phyloP scores from a whole-genome alignment of 495 filamentous ascomycete species.

The Aspergillus affinis region DNA sequence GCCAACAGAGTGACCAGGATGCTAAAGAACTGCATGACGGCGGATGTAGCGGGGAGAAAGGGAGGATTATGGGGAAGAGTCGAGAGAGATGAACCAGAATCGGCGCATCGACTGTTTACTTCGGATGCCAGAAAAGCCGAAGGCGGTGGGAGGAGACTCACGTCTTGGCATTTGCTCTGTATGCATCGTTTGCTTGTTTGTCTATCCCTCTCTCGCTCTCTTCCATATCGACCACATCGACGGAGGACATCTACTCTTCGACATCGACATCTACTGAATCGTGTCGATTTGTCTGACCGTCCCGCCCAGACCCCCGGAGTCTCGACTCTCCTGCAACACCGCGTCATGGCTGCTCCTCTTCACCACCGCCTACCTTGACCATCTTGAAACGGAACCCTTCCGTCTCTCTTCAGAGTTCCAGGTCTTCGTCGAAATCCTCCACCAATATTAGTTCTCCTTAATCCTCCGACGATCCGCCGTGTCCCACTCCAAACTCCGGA shows the following conservation, averaged over 20 bases:
- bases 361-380: background rate
- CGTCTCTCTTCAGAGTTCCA: constrained; percentile 11
- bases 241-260: too few species aligned
- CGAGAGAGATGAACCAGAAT: background rate
- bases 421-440: constrained; percentile 15
- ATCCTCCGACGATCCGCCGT: background rate
- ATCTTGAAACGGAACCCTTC: constrained; percentile 2
- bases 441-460: constrained; percentile 10
- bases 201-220: background rate
- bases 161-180: too few species aligned
- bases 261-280: too few species aligned
- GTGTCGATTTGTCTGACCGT: too few species aligned
- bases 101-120: background rate
- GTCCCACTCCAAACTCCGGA: background rate
- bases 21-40: constrained; percentile 44
- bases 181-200: background rate
- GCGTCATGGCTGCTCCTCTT: background rate
- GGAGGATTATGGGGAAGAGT: background rate
- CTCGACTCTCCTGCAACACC: background rate
- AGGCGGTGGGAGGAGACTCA: background rate
- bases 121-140: background rate
- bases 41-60: constrained; percentile 6
- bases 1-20: constrained; percentile 61
- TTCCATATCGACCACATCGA: too few species aligned
- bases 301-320: background rate